phyloP scores from a whole-genome alignment of 371 early-diverging fungal genomes.

The Mucor indicus region DNA sequence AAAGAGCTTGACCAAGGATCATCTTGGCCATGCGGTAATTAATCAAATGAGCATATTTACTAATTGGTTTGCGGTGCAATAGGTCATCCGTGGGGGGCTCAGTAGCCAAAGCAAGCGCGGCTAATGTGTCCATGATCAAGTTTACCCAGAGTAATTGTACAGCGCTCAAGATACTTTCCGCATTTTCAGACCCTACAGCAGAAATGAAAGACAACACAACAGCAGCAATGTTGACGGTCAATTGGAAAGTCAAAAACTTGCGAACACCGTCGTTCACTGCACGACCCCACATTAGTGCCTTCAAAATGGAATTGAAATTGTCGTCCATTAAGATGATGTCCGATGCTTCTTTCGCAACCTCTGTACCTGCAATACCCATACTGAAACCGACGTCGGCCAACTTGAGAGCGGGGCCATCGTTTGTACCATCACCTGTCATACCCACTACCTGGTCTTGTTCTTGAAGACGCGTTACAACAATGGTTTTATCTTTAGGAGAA shows the following conservation, averaged over 20 bases:
- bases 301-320: constrained; percentile 89
- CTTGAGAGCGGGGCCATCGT: constrained; percentile 96
- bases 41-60: constrained; percentile 80
- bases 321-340: constrained; percentile 95
- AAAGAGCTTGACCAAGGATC: constrained; percentile 86
- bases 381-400: constrained; percentile 96
- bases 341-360: constrained; percentile 95
- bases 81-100: constrained; percentile 92
- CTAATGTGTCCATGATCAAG: constrained; percentile 96
- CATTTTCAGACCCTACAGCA: constrained; percentile 86
- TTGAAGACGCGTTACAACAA: constrained; percentile 83
- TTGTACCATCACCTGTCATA: constrained; percentile 97
- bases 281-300: constrained; percentile 93
- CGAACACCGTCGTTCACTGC: constrained; percentile 92
- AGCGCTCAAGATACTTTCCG: constrained; percentile 94
- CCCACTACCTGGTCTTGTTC: constrained; percentile 91
- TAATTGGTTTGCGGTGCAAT: constrained; percentile 77
- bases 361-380: constrained; percentile 97
- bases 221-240: constrained; percentile 92
- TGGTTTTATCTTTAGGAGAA: constrained; percentile 91
- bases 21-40: constrained; percentile 87
- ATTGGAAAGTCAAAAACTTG: constrained; percentile 96
- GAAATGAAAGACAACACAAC: constrained; percentile 87
- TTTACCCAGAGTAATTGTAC: constrained; percentile 98
- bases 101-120: constrained; percentile 96